phyloP scores from a whole-genome alignment of 768 basidiomycete genomes.

The Phlebiopsis flavidoalba region DNA sequence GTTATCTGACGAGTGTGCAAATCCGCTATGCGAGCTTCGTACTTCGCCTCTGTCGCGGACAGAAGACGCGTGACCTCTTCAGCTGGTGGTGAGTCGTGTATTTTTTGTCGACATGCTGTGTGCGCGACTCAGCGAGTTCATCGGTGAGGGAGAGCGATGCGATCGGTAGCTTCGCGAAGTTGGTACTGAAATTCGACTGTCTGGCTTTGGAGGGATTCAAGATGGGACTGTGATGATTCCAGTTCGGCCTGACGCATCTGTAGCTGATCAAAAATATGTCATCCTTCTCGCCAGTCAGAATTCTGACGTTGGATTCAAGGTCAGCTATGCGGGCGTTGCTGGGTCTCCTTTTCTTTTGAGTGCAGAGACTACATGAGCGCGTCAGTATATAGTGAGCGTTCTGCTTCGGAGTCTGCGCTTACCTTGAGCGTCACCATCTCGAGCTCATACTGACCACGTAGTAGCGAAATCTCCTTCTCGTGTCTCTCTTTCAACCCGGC shows the following conservation, averaged over 20 bases:
- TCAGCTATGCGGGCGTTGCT: constrained; percentile 60
- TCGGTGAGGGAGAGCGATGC: constrained; percentile 64
- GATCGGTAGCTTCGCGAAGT: constrained; percentile 74
- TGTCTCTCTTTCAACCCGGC: constrained; percentile 52
- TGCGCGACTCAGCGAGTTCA: constrained; percentile 59
- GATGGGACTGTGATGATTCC: constrained; percentile 74
- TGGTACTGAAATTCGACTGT: constrained; percentile 85
- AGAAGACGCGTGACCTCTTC: constrained; percentile 72
- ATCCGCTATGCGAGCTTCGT: constrained; percentile 72
- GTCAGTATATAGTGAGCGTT: not conserved
- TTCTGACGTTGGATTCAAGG: constrained; percentile 68
- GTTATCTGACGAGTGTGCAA: constrained; percentile 56
- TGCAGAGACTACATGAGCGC: constrained; percentile 48
- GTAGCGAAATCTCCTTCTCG: constrained; percentile 66
- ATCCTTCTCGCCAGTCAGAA: constrained; percentile 70
- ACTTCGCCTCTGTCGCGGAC: constrained; percentile 67
- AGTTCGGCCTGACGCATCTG: constrained; percentile 87
- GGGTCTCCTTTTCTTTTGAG: constrained; percentile 56
- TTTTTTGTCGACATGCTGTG: constrained; percentile 45
- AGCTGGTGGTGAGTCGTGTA: constrained; percentile 41
- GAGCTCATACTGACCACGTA: constrained; percentile 71
- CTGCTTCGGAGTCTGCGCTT: constrained; percentile 2
- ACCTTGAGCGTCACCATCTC: constrained; percentile 77
- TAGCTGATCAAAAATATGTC: constrained; percentile 72
- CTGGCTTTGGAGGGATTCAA: constrained; percentile 71